phyloP scores from a whole-genome alignment of 2,329 filamentous ascomycete genomes.

The Trichoderma arundinaceum region DNA sequence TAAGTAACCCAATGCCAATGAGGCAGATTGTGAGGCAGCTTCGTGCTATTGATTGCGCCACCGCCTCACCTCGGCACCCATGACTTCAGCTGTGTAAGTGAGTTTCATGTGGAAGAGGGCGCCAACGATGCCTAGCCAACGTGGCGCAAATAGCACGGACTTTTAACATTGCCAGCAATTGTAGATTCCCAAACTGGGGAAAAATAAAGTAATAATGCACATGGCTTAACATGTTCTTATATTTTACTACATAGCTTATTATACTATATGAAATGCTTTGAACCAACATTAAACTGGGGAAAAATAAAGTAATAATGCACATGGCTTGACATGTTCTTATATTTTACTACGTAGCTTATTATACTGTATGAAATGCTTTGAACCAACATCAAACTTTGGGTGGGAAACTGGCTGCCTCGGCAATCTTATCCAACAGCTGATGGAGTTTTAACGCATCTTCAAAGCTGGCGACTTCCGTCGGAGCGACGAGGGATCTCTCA shows the following conservation, averaged over 20 bases:
- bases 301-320: no score
- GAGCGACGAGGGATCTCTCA: slow-evolving; percentile 7
- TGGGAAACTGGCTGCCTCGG: slow-evolving; percentile 10
- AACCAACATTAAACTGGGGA: no score
- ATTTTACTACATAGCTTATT: neutral
- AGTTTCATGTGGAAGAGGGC: neutral
- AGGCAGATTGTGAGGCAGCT: slow-evolving; percentile 1
- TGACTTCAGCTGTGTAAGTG: neutral
- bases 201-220: no score
- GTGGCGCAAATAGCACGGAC: neutral
- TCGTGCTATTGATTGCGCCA: neutral
- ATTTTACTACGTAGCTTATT: neutral
- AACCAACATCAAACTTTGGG: neutral
- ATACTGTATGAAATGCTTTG: no score
- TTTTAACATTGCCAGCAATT: neutral
- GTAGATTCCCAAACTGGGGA: neutral
- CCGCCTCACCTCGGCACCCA: slow-evolving; percentile 7
- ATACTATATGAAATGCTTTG: no score
- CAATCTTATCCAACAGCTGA: slow-evolving; percentile 21
- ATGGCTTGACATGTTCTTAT: neutral
- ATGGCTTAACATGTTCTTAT: neutral
- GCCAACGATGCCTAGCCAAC: neutral
- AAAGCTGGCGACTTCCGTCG: slow-evolving; percentile 4
- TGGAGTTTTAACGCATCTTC: slow-evolving; percentile 28
- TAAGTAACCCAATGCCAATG: neutral